Percentiles rank a stretch among this genome's conserved stretches.
phyloP scores from a whole-genome alignment of 2,329 filamentous ascomycete species.

The Fusarium tanahbumbuense region DNA sequence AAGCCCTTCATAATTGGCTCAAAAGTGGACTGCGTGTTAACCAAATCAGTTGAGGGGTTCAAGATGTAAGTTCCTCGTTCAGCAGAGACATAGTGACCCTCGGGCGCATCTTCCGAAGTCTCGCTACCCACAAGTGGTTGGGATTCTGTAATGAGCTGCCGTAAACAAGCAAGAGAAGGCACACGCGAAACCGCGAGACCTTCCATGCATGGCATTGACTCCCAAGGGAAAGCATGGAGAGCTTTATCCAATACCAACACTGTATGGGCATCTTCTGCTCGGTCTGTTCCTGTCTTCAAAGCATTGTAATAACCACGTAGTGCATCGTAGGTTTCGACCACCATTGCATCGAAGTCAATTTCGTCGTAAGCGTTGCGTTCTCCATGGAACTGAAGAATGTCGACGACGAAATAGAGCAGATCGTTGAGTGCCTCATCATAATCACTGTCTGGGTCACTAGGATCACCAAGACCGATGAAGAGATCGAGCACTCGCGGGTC shows the following conservation, averaged over 20 bases:
- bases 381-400: conserved; percentile 95
- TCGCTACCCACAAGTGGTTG: conserved; percentile 33
- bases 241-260: conserved; percentile 92
- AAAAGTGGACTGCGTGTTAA: conserved; percentile 82
- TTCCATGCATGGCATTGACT: conserved; percentile 88
- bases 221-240: conserved; percentile 94
- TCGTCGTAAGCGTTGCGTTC: conserved; percentile 98
- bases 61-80: conserved; percentile 80
- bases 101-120: conserved; percentile 26
- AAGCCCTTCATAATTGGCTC: conserved; percentile 71
- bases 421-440: conserved; percentile 92
- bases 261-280: conserved; percentile 71
- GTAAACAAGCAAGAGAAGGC: conserved; percentile 85
- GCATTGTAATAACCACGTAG: conserved; percentile 79
- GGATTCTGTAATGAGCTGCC: conserved; percentile 75
- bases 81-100: conserved; percentile 67
- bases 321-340: conserved; percentile 87
- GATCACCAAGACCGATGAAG: conserved; percentile 86
- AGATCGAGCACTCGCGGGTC: conserved; percentile 80
- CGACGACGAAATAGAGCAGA: conserved; percentile 93
- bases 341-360: conserved; percentile 93
- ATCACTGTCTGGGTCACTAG: conserved; percentile 74
- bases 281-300: conserved; percentile 54
- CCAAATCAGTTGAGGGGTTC: conserved; percentile 88
- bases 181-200: conserved; percentile 85